A percentile compares a stretch with the other conserved stretches of the same genome.
phyloP scores from a whole-genome alignment of 371 early-diverging fungal species.

The Actinomortierella ambigua region DNA sequence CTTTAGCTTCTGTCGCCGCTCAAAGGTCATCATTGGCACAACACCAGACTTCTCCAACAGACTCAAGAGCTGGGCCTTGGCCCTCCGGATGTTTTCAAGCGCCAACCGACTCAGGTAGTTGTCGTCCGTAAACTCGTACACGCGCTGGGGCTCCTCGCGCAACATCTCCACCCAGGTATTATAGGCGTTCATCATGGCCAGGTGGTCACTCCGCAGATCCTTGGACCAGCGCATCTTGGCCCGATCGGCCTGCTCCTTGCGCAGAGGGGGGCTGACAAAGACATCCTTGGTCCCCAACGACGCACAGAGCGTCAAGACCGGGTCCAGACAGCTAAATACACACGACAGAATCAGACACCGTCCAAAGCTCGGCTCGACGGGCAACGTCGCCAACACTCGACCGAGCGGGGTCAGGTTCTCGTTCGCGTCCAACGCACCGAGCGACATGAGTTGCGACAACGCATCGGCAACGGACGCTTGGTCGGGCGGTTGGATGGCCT shows the following conservation, averaged over 20 bases:
- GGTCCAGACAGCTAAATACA: conserved; percentile 64
- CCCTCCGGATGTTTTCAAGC: conserved; percentile 49
- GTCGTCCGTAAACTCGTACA: conserved; percentile 43
- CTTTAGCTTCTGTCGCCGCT: conserved; percentile 26
- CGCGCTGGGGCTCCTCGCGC: conserved; percentile 24
- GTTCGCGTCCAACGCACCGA: conserved; percentile 56
- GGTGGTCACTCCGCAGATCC: conserved; percentile 48
- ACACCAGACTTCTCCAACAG: conserved; percentile 44
- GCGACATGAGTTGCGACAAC: conserved; percentile 47
- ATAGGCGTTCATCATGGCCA: conserved; percentile 56
- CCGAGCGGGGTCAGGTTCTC: conserved; percentile 68
- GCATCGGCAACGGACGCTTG: conserved; percentile 51
- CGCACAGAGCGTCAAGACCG: conserved; percentile 54
- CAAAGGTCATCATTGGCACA: conserved; percentile 37
- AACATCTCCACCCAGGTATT: conserved; percentile 46
- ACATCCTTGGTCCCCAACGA: conserved; percentile 31
- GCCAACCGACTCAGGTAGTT: conserved; percentile 52
- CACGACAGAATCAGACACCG: conserved; percentile 65
- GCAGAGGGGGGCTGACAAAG: conserved; percentile 35
- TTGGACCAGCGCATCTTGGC: conserved; percentile 47
- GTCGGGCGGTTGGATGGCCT: conserved; percentile 66
- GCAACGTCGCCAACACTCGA: conserved; percentile 66
- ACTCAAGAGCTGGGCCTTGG: conserved; percentile 47
- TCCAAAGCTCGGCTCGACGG: conserved; percentile 73
- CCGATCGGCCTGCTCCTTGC: conserved; percentile 47